A percentile compares a stretch with the other conserved stretches of the same genome.
Evolutionary conservation across 2,329 filamentous ascomycete species (phyloP).

Genomic region (Colletotrichum sp.): DNA sequence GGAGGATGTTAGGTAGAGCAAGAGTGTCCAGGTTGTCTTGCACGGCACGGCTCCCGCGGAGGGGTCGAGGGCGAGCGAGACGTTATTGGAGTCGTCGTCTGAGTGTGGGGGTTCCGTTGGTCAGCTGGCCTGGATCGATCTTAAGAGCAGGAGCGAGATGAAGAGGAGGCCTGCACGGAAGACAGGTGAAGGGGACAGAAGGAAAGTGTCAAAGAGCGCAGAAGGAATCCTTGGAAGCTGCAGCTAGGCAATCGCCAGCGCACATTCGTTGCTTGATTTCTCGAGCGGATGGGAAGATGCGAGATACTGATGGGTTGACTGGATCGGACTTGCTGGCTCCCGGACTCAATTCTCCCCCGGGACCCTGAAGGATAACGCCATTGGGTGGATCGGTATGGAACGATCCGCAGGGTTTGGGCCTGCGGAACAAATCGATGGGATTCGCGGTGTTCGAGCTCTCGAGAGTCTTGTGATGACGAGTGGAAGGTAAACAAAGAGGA

Average conservation of each 20-base stretch:
- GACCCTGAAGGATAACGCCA: not conserved
- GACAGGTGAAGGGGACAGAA: conserved; percentile 4
- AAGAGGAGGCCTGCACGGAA: conserved; percentile 13
- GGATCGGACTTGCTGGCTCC: conserved; percentile 5
- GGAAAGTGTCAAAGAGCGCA: not conserved
- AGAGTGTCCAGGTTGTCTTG: conserved; percentile 88
- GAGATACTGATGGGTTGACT: conserved; percentile 6
- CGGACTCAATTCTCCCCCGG: not conserved
- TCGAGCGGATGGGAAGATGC: not conserved
- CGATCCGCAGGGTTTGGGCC: conserved; percentile 11
- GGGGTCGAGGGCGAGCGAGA: conserved; percentile 42
- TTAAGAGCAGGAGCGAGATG: not conserved
- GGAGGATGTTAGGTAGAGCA: conserved; percentile 80
- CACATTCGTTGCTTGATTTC: not conserved
- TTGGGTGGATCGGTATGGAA: conserved; percentile 1
- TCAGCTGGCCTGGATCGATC: conserved; percentile 6
- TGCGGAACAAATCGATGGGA: not conserved
- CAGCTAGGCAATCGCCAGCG: not conserved
- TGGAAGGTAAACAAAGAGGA: conserved; percentile 9
- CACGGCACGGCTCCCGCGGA: conserved; percentile 43
- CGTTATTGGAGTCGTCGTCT: conserved; percentile 87
- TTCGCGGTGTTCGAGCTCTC: not conserved
- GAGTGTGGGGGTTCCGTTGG: conserved; percentile 17
- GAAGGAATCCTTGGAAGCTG: not conserved
- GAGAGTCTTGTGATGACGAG: not conserved